Conservation (phyloP, 108 stramenopile genomes). For the Cyclotella sp. region DNA sequence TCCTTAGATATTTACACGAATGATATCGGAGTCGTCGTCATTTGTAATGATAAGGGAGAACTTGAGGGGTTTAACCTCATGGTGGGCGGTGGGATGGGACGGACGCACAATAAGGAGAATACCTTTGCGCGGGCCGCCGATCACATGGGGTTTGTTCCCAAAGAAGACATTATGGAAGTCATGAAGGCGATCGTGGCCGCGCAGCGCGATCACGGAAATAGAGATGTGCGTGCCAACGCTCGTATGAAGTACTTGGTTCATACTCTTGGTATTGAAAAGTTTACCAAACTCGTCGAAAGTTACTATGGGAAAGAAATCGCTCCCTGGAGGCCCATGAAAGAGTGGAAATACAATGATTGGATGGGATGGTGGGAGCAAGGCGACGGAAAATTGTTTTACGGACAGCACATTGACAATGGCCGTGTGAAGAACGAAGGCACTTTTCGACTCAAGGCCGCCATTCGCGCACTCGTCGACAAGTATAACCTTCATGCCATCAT, state of each 20-base stretch:
- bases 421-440: conserved; percentile 94
- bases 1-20: conserved; percentile 97
- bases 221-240: conserved; percentile 97
- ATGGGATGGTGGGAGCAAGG: conserved; percentile 99
- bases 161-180: conserved; percentile 93
- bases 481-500: conserved; percentile 90
- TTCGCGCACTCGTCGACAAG: conserved; percentile 91
- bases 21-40: conserved; percentile 94
- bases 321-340: conserved; percentile 80
- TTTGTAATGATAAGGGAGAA: conserved; percentile 76
- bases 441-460: conserved; percentile 88
- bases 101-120: conserved; percentile 96
- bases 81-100: conserved; percentile 98
- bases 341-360: conserved; percentile 98
- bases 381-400: conserved; percentile 96
- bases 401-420: conserved; percentile 95
- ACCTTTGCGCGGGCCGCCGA: conserved; percentile 98
- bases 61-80: conserved; percentile 94
- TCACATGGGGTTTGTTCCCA: conserved; percentile 94
- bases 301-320: conserved; percentile 91
- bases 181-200: conserved; percentile 94
- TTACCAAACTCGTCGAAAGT: conserved; percentile 90
- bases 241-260: conserved; percentile 99
- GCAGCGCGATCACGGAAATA: conserved; percentile 97
- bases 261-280: conserved; percentile 94